phyloP scores from a whole-genome alignment of 768 basidiomycete genomes.

The Pleurotus citrinopileatus region DNA sequence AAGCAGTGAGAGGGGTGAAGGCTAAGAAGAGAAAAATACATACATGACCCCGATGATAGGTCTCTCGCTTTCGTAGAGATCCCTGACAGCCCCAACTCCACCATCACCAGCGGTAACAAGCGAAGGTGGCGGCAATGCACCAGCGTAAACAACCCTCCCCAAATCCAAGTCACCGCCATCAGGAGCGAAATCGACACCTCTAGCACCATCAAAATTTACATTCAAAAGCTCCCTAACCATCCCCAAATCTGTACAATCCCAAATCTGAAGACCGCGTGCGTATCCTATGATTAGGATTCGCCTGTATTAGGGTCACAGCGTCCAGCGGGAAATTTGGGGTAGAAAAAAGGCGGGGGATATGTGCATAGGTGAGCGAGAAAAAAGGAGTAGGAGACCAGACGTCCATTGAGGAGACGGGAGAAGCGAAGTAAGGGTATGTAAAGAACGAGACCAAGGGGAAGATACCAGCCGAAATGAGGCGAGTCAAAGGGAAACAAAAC shows the following conservation, averaged over 20 bases:
- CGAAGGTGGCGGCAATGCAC: slow-evolving; percentile 1
- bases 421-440: too few species aligned
- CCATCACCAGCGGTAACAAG: background rate
- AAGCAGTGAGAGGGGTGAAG: background rate
- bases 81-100: background rate
- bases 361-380: background rate
- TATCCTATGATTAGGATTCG: slow-evolving; percentile 55
- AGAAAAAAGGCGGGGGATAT: background rate
- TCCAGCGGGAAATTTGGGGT: background rate
- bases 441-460: too few species aligned
- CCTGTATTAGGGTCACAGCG: slow-evolving; percentile 20
- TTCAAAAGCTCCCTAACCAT: slow-evolving; percentile 28
- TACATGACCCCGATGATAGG: slow-evolving; percentile 15
- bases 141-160: slow-evolving; percentile 12
- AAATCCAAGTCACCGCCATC: too few species aligned
- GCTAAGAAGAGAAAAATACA: background rate
- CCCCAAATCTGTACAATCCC: slow-evolving; percentile 53
- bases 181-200: background rate
- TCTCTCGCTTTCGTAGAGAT: background rate
- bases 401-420: too few species aligned
- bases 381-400: background rate
- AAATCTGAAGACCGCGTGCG: slow-evolving; percentile 49
- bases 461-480: too few species aligned
- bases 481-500: too few species aligned
- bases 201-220: background rate